phyloP scores from a whole-genome alignment of 345 rosid species.

The Eucalyptus sp. region DNA sequence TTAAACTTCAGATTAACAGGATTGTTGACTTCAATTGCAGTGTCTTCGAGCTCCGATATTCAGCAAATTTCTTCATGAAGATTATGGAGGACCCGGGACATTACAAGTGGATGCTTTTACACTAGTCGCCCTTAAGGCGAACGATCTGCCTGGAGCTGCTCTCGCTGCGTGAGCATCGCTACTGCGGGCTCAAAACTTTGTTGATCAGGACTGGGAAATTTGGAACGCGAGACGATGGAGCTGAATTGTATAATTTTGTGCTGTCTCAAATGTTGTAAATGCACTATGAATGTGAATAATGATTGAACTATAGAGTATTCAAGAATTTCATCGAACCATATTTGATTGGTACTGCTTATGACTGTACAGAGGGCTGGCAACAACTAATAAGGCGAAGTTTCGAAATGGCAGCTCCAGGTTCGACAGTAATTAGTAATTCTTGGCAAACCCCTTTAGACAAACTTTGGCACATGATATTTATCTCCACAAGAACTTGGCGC shows the following conservation, averaged over 20 bases:
- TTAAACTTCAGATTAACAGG: not conserved
- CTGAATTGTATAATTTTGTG: not conserved
- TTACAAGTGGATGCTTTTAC: conserved; percentile 34
- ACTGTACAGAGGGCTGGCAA: conserved; percentile 33
- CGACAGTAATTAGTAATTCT: not conserved
- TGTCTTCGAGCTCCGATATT: conserved; percentile 17
- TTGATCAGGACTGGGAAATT: conserved; percentile 23
- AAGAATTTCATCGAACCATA: not conserved
- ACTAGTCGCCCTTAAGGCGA: conserved; percentile 18
- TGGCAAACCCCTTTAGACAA: not conserved
- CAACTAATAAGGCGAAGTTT: not conserved
- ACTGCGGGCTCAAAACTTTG: conserved; percentile 26
- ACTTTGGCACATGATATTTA: not conserved
- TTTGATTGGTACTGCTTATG: conserved; percentile 3
- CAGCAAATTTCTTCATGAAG: conserved; percentile 21
- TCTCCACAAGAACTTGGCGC: not conserved
- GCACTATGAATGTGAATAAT: not conserved
- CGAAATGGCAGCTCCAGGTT: not conserved
- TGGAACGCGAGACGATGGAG: conserved; percentile 14
- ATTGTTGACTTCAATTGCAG: not conserved
- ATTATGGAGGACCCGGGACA: conserved; percentile 38
- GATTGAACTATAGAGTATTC: not conserved
- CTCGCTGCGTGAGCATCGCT: conserved; percentile 26
- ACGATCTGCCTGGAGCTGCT: conserved; percentile 29
- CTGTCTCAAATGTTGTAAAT: not conserved